Conservation (phyloP, 495 filamentous ascomycete species). For the Trichoderma erinaceum region DNA sequence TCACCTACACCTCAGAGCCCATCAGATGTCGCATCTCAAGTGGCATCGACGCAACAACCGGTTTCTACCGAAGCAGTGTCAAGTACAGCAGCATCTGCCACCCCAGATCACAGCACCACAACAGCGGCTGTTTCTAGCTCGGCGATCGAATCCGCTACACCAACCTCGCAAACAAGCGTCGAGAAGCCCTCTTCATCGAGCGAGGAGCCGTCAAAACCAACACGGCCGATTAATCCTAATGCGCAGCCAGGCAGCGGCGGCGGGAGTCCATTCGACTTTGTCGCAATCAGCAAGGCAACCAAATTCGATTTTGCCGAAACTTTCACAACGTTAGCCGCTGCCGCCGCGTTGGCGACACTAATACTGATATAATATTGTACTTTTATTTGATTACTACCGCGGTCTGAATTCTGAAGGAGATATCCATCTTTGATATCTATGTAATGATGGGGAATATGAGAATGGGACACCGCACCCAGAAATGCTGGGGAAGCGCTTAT, state of each 20-base stretch:
- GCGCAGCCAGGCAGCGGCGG: conserved; percentile 1
- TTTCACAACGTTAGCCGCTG: background rate
- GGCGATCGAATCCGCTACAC: background rate
- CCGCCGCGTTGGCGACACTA: background rate
- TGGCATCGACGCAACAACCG: background rate
- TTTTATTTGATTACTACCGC: background rate
- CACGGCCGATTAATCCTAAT: background rate
- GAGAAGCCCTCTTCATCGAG: background rate
- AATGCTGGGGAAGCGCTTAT: background rate
- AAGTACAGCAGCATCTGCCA: background rate
- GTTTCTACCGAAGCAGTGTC: background rate
- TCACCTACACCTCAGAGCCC: background rate
- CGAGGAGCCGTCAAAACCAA: background rate
- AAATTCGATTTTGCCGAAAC: background rate
- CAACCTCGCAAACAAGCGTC: background rate
- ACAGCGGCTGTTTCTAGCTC: background rate
- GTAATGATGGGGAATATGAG: background rate
- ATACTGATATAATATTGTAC: background rate
- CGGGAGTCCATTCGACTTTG: conserved; percentile 6
- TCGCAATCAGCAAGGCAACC: background rate
- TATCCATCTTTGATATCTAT: background rate
- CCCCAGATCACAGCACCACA: background rate
- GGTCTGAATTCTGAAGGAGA: background rate
- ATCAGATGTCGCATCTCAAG: background rate
- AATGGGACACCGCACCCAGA: background rate